A percentile compares a stretch with the other conserved stretches of the same genome.
Conservation (phyloP, 805 yeast species). For the Brettanomyces sp. region DNA sequence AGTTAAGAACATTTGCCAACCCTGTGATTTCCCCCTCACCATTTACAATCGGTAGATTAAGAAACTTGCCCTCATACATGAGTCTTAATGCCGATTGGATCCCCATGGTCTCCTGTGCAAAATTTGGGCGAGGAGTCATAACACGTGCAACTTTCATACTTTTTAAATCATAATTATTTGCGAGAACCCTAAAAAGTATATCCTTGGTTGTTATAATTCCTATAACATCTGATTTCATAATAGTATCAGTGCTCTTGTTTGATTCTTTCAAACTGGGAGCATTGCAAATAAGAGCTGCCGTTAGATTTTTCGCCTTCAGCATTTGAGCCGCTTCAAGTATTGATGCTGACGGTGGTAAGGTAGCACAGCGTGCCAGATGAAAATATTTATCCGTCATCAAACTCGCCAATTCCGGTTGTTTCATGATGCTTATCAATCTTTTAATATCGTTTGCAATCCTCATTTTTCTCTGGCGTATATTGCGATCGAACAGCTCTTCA, state of each 20-base stretch:
- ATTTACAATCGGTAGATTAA: constrained; percentile 33
- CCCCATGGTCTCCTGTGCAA: constrained; percentile 29
- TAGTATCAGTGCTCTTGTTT: not conserved
- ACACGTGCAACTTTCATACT: constrained; percentile 32
- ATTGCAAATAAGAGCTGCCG: constrained; percentile 31
- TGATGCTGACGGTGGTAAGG: constrained; percentile 27
- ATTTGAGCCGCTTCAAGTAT: constrained; percentile 31
- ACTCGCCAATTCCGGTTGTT: constrained; percentile 30
- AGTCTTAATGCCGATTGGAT: constrained; percentile 35
- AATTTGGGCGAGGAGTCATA: constrained; percentile 37
- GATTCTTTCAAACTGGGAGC: not conserved
- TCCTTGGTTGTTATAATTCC: constrained; percentile 41
- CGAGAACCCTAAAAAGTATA: constrained; percentile 32
- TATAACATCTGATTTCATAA: constrained; percentile 21
- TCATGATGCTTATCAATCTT: constrained; percentile 29
- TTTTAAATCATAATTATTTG: constrained; percentile 26
- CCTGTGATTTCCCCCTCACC: constrained; percentile 26
- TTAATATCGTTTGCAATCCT: constrained; percentile 27
- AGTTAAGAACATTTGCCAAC: constrained; percentile 33
- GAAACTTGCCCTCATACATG: constrained; percentile 38
- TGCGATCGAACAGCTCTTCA: constrained; percentile 17
- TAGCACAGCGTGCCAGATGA: constrained; percentile 23
- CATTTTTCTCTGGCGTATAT: constrained; percentile 17
- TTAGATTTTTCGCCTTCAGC: constrained; percentile 29
- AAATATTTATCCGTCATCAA: constrained; percentile 19